Base-by-base conservation (phyloP, 2,329 filamentous ascomycete species). In the Camptophora hylomeconis region DNA sequence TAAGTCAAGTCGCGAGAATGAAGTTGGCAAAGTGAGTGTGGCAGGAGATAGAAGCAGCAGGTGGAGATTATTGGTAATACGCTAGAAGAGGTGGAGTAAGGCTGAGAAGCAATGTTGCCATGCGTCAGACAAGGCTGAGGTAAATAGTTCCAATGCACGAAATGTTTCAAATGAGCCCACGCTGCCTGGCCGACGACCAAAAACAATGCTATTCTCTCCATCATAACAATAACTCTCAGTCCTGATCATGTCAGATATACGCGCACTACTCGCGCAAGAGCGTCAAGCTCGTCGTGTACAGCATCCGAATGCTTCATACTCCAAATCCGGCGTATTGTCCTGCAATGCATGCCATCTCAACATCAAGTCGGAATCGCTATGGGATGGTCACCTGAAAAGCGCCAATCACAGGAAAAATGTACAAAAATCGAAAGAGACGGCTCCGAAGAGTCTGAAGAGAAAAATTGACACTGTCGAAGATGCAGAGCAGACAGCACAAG, bases 251-350 rank as follows among this genome's bases (percentile, higher is more conserved):
- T 66, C 80, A 42, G 81, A 92, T 53, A 76, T 82, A 15, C 77
- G 83, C 45, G 71, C 80, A 19, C 69, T 92, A 26, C 67, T 92
- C 33, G 79, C 80, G 44, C 77, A 75, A 47, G 79, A 87, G 54
- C 74, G 81, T 41, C 72, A 74, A 32, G 69, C 77, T 37, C 74
- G 82, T 33, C 72, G 78, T 40, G 74, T 86, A 45, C 67, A 74
- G 28, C 75, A 82, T 44, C 71, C 76, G 3, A 63, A 76, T 44
- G 75, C 76, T 22, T 60, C 65, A 30, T 82, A 83, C 56, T 72
- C 75, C 4, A 66, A 72, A 38, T 62, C 70, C 9, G 77, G 77
- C 36, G 75, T 72, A 45, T 67, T 83, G 1, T 56, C 72, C 16
- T 84, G 79, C 56, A 68, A 65, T 36, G 53, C 77, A 14, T 84